phyloP scores from a whole-genome alignment of 2,329 filamentous ascomycete species.

The Aspergillus clavatus region DNA sequence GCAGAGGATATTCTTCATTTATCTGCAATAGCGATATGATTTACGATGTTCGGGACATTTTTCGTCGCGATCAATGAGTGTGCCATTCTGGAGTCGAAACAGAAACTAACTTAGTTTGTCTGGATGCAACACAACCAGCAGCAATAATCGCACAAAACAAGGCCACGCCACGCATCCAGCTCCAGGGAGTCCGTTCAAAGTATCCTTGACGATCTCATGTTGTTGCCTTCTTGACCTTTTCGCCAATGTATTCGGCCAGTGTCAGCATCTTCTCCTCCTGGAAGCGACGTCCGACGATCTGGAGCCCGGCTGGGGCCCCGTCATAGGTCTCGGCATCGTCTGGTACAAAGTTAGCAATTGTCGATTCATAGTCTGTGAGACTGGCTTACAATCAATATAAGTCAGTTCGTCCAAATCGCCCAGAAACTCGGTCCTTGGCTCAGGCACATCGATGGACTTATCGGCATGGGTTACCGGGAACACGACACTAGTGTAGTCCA shows the following conservation, averaged over 20 bases:
- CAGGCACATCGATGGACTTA: conserved; percentile 45
- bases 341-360: conserved; percentile 18
- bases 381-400: conserved; percentile 47
- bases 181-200: no score
- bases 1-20: no score
- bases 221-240: conserved; percentile 1
- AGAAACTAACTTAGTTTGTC: no score
- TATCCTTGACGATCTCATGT: not conserved
- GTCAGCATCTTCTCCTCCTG: conserved; percentile 50
- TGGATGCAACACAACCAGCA: no score
- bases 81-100: no score
- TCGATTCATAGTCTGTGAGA: not conserved
- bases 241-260: conserved; percentile 40
- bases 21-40: no score
- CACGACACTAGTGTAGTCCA: conserved; percentile 53
- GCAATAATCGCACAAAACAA: not conserved
- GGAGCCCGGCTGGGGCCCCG: conserved; percentile 46
- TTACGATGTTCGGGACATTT: no score
- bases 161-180: no score
- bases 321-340: conserved; percentile 48
- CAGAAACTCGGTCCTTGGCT: conserved; percentile 34
- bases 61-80: no score
- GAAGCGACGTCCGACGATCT: conserved; percentile 47
- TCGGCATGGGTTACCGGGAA: conserved; percentile 55
- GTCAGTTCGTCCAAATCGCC: conserved; percentile 42